Conservation (phyloP, 2,329 filamentous ascomycete genomes). For the Ilyonectria destructans region DNA sequence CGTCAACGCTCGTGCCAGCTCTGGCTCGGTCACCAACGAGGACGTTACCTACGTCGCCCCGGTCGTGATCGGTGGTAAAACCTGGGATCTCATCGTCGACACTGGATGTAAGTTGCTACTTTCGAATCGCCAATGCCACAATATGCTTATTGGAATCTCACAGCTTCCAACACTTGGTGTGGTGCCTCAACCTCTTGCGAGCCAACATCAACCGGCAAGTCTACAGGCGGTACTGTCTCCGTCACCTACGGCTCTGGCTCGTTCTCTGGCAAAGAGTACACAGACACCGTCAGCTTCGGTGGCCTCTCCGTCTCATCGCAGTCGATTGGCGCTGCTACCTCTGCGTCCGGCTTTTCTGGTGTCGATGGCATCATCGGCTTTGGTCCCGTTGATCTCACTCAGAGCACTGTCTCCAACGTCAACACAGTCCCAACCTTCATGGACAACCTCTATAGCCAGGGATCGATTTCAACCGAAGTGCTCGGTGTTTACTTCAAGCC, state of each 20-base stretch:
- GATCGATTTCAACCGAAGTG: conserved; percentile 49
- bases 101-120: conserved; percentile 45
- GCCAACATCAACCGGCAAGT: conserved; percentile 3
- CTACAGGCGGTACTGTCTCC: neutral
- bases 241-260: conserved; percentile 4
- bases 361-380: conserved; percentile 7
- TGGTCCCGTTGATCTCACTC: conserved; percentile 46
- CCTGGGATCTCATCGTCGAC: conserved; percentile 50
- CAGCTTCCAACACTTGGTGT: conserved; percentile 4
- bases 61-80: conserved; percentile 45
- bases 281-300: neutral
- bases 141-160: neutral
- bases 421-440: conserved; percentile 48
- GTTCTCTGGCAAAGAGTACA: conserved; percentile 5
- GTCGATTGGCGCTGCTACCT: conserved; percentile 7
- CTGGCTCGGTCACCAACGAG: conserved; percentile 48
- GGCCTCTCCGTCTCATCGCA: conserved; percentile 1
- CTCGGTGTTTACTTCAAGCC: conserved; percentile 50
- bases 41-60: conserved; percentile 48
- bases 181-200: conserved; percentile 5
- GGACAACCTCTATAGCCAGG: conserved; percentile 49
- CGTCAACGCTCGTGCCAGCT: conserved; percentile 31
- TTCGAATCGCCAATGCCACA: conserved; percentile 30
- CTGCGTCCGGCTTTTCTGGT: neutral
- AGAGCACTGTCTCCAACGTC: conserved; percentile 46